Conservation (phyloP, 495 filamentous ascomycete genomes). For the Hyphodiscus hymeniophilus region DNA sequence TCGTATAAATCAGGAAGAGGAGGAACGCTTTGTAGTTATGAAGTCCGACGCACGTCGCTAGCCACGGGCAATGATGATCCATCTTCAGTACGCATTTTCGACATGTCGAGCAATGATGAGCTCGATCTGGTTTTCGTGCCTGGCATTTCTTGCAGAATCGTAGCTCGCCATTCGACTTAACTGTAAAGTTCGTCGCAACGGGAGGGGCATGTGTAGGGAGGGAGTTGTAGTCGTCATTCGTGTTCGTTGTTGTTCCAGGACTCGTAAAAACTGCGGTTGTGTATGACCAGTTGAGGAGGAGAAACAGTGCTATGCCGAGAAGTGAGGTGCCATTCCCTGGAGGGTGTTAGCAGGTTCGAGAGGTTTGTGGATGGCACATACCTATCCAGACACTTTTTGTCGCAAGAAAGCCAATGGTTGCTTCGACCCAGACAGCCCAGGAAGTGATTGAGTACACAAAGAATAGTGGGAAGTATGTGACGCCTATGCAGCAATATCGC, state of each 20-base stretch:
- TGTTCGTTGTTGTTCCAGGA: slow-evolving; percentile 57
- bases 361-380: slow-evolving; percentile 30
- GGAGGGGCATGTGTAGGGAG: slow-evolving; percentile 39
- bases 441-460: slow-evolving; percentile 86
- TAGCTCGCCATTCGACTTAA: slow-evolving; percentile 76
- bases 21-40: slow-evolving; percentile 94
- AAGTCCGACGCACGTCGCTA: slow-evolving; percentile 90
- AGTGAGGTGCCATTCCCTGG: slow-evolving; percentile 38
- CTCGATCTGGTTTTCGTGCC: slow-evolving; percentile 84
- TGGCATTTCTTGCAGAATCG: slow-evolving; percentile 98
- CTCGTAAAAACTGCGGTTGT: slow-evolving; percentile 86
- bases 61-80: slow-evolving; percentile 99
- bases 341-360: slow-evolving; percentile 4
- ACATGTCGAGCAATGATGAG: slow-evolving; percentile 94
- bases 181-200: slow-evolving; percentile 68
- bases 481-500: slow-evolving; percentile 69
- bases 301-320: slow-evolving; percentile 63
- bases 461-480: slow-evolving; percentile 77
- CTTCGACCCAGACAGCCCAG: slow-evolving; percentile 86
- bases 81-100: slow-evolving; percentile 93
- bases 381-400: slow-evolving; percentile 58
- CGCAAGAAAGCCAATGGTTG: slow-evolving; percentile 57
- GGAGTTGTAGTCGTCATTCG: slow-evolving; percentile 37
- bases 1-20: slow-evolving; percentile 87
- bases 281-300: slow-evolving; percentile 79